These are phyloP conservation scores for Priceomyces melissophilus DNA, from an alignment of 805 yeast species.

Conservation along the genomic window DNA sequence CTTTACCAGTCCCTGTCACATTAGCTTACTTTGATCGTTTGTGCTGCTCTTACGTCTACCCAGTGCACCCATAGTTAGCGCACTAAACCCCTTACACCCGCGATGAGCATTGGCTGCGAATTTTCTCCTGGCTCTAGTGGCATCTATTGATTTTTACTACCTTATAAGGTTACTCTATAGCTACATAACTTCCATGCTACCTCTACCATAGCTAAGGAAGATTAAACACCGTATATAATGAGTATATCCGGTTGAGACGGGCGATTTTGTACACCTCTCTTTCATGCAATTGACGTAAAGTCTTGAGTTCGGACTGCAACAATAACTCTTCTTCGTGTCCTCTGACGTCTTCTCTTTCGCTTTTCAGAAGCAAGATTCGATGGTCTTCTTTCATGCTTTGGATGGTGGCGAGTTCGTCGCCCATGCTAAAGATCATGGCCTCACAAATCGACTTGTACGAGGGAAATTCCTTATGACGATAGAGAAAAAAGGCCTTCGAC, in stretches of 20 bases:
- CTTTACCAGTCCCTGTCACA: too few relatives aligned
- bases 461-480: conserved; percentile 53
- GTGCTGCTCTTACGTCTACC: too few relatives aligned
- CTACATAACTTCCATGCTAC: too few relatives aligned
- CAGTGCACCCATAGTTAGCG: too few relatives aligned
- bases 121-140: too few relatives aligned
- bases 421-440: conserved; percentile 52
- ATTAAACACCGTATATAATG: conserved; percentile 50
- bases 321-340: conserved; percentile 76
- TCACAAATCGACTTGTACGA: conserved; percentile 34
- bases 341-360: conserved; percentile 85
- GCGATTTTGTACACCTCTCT: conserved; percentile 54
- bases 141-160: too few relatives aligned
- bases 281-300: conserved; percentile 57
- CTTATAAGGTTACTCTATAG: too few relatives aligned
- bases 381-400: conserved; percentile 56
- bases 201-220: too few relatives aligned
- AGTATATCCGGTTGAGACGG: conserved; percentile 52
- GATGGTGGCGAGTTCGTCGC: conserved; percentile 46
- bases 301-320: conserved; percentile 70
- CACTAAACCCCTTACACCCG: too few relatives aligned
- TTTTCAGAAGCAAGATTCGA: conserved; percentile 67
- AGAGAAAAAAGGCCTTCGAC: conserved; percentile 78
- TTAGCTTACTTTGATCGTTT: too few relatives aligned
- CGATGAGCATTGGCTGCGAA: too few relatives aligned